Conservation (phyloP, 2,329 filamentous ascomycete genomes). For the Juglanconis sp. region DNA sequence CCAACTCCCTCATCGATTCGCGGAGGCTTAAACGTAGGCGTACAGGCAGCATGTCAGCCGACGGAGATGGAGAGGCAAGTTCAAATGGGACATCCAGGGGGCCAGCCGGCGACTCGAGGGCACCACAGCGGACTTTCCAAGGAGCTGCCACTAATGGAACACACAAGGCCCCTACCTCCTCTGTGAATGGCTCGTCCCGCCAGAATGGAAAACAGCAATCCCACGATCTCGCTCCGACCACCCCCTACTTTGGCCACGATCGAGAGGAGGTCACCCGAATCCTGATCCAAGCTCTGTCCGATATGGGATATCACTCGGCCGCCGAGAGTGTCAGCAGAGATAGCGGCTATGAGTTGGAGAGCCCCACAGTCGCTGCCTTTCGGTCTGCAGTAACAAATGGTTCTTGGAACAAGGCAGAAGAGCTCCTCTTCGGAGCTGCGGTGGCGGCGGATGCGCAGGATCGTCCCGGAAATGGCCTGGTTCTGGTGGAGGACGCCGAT, state of each 20-base stretch:
- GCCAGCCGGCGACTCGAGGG: constrained; percentile 54
- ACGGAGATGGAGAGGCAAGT: constrained; percentile 47
- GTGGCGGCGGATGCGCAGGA: constrained; percentile 29
- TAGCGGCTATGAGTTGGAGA: constrained; percentile 87
- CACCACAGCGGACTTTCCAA: constrained; percentile 39
- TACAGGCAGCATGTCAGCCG: constrained; percentile 60
- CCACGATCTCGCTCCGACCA: constrained; percentile 2
- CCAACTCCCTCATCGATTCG: constrained; percentile 21
- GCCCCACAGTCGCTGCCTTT: constrained; percentile 80
- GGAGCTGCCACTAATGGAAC: constrained; percentile 44
- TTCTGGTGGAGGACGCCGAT: constrained; percentile 73
- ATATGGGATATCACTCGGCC: constrained; percentile 80
- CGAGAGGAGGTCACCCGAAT: constrained; percentile 91
- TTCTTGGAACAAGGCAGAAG: constrained; percentile 81
- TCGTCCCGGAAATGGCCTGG: constrained; percentile 55
- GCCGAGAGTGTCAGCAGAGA: constrained; percentile 73
- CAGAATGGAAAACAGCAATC: constrained; percentile 28
- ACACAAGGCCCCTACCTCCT: constrained; percentile 36
- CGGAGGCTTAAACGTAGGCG: constrained; percentile 58
- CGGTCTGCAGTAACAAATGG: constrained; percentile 76
- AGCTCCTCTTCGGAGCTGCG: constrained; percentile 62
- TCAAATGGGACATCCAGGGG: constrained; percentile 53
- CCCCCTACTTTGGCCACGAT: constrained; percentile 75
- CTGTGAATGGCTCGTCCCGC: constrained; percentile 54
- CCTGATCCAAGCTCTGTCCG: constrained; percentile 83